phyloP scores from a whole-genome alignment of 495 filamentous ascomycete genomes.

The Astrocystis sublimbata region DNA sequence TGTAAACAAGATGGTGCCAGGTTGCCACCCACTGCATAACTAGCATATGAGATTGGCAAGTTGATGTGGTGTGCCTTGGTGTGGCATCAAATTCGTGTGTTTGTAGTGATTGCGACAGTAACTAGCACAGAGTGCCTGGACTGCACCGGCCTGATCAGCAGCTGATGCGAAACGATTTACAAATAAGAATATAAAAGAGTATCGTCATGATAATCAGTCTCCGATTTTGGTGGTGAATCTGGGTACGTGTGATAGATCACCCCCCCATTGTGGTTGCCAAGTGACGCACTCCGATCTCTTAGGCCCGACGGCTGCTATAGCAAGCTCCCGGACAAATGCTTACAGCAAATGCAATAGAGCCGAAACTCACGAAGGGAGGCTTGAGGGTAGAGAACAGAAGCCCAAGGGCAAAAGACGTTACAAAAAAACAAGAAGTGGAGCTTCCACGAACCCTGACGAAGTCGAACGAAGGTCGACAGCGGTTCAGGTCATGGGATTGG shows the following conservation, averaged over 20 bases:
- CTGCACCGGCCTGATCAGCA: slow-evolving; percentile 12
- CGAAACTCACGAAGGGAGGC: background rate
- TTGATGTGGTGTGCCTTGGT: slow-evolving; percentile 4
- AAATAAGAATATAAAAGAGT: background rate
- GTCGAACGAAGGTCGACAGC: slow-evolving; percentile 7
- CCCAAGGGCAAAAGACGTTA: slow-evolving; percentile 13
- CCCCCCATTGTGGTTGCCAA: slow-evolving; percentile 9
- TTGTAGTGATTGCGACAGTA: background rate
- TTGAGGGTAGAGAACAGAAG: background rate
- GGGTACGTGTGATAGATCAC: background rate
- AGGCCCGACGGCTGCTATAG: background rate
- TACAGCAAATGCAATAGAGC: background rate
- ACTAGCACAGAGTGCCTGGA: background rate
- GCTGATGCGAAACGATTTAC: slow-evolving; percentile 4
- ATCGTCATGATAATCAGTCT: slow-evolving; percentile 8
- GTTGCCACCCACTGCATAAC: slow-evolving; percentile 13
- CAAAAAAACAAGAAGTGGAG: slow-evolving; percentile 17
- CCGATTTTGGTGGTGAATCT: slow-evolving; percentile 1
- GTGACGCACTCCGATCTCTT: slow-evolving; percentile 1
- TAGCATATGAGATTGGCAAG: slow-evolving; percentile 6
- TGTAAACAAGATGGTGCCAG: background rate
- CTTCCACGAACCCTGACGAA: slow-evolving; percentile 11
- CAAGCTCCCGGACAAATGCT: background rate
- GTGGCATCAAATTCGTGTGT: background rate
- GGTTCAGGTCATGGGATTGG: slow-evolving; percentile 8